Evolutionary conservation across 257 asterid genomes (phyloP), one percentile per base, ranked within the genome.

Genomic region (Scutellaria galericulata): DNA sequence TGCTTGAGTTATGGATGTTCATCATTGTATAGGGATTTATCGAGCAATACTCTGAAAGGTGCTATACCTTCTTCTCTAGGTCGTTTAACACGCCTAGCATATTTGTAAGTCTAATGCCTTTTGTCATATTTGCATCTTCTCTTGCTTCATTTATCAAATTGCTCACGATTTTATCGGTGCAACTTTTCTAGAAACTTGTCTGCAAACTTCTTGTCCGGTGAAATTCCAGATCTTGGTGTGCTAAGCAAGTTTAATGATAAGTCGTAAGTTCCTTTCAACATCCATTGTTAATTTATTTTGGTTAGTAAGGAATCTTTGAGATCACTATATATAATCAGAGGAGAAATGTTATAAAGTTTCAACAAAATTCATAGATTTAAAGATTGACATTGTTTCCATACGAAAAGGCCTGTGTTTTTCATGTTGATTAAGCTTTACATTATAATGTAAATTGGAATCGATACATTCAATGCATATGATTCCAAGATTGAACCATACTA

Each of bases 51-150:
- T 18, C 86, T 95, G 56, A 87, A 77, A 83, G 98, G 99, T 68
- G 95, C 91, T 48, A 92, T 95, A 80, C 98, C 99, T 77, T 87
- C 96, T 73, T 81, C 99, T 42, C 88, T 95, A 45, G 92, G 95
- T 7, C 89, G 90, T 55, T 88, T 95, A 41, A 81, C 81, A n/a
- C 96, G 79, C 44, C 81, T 95, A 15, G 81, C 81, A 11, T 81
- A 81, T 78, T 73, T 95, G 99, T 95, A 81, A 90, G 99, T 83
- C 22, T 5, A 56, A 58, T 35, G n/a, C 9, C n/a, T 3, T 50
- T 12, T 57, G 7, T 62, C 60, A 3, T 54, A 27, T 67, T 18
- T 53, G 39, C 51, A 13, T 54, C 18, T 18, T 68, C 41, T 57
- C 48, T 39, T 22, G 68, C 44, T 66, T 60, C 22, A 47, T 11